Evolutionary conservation across 345 rosid genomes (phyloP).

Genomic region (Brassica cretica): DNA sequence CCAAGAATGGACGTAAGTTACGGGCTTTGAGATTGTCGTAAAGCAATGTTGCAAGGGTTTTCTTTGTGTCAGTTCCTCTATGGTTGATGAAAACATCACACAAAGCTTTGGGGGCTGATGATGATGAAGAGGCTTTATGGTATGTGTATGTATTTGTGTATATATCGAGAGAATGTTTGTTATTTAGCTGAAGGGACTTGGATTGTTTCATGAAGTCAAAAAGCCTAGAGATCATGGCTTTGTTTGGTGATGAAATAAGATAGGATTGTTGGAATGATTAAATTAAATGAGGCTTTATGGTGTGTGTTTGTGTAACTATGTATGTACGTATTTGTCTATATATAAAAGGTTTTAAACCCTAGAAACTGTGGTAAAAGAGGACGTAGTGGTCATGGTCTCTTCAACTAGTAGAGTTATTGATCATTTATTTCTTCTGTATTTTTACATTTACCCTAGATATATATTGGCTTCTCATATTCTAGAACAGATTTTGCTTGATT

Average conservation of each 20-base stretch:
- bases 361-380: neutral
- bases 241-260: neutral
- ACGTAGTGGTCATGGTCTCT: neutral
- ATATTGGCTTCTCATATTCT: neutral
- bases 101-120: slow-evolving; percentile 15
- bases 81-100: slow-evolving; percentile 75
- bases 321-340: neutral
- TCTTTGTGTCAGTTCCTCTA: slow-evolving; percentile 67
- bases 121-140: slow-evolving; percentile 16
- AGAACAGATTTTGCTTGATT: neutral
- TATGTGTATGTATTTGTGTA: neutral
- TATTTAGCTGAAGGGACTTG: slow-evolving; percentile 20
- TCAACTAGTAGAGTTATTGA: neutral
- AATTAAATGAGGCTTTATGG: neutral
- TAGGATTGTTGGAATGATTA: slow-evolving; percentile 9
- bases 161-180: slow-evolving; percentile 14
- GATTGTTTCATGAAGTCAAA: slow-evolving; percentile 37
- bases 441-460: neutral
- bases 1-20: slow-evolving; percentile 60
- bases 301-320: slow-evolving; percentile 4
- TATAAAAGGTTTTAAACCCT: slow-evolving; percentile 18
- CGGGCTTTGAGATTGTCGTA: slow-evolving; percentile 53
- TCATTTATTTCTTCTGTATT: neutral
- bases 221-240: slow-evolving; percentile 36
- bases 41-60: slow-evolving; percentile 54